Conservation (phyloP, 2,329 filamentous ascomycete genomes). For the Ophiostoma angusticollis region DNA sequence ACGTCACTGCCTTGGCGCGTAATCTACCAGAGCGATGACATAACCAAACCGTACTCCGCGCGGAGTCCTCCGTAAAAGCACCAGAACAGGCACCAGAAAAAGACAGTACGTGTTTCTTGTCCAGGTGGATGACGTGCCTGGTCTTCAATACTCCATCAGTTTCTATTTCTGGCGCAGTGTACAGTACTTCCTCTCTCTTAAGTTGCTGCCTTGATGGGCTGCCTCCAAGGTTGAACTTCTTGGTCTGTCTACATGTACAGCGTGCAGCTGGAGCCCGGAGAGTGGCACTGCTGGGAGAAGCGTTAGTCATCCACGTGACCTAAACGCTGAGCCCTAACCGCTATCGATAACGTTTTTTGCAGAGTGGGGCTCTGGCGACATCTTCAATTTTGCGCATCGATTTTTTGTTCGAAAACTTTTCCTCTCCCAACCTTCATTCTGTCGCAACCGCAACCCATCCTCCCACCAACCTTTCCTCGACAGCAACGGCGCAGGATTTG, state of each 20-base stretch:
- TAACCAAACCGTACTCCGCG: no score
- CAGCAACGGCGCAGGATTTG: slow-evolving; percentile 63
- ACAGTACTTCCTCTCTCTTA: no score
- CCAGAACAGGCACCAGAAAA: no score
- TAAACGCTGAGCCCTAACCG: neutral
- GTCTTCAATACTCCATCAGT: no score
- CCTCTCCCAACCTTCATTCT: neutral
- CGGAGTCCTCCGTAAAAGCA: no score
- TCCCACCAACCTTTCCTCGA: slow-evolving; percentile 4
- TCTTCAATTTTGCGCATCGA: neutral
- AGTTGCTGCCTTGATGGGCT: no score
- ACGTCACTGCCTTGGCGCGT: slow-evolving; percentile 7
- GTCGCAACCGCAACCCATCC: slow-evolving; percentile 11
- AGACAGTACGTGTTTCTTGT: no score
- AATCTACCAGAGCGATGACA: slow-evolving; percentile 1
- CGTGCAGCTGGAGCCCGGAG: neutral
- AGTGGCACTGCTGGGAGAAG: neutral
- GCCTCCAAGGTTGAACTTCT: no score
- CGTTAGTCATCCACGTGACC: neutral
- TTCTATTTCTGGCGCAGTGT: no score
- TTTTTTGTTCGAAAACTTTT: neutral
- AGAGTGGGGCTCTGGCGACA: neutral
- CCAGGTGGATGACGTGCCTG: no score
- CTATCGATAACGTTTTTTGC: neutral
- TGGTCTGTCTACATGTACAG: no score